Conservation (phyloP, 257 asterid species). For the Galeopsis tetrahit region DNA sequence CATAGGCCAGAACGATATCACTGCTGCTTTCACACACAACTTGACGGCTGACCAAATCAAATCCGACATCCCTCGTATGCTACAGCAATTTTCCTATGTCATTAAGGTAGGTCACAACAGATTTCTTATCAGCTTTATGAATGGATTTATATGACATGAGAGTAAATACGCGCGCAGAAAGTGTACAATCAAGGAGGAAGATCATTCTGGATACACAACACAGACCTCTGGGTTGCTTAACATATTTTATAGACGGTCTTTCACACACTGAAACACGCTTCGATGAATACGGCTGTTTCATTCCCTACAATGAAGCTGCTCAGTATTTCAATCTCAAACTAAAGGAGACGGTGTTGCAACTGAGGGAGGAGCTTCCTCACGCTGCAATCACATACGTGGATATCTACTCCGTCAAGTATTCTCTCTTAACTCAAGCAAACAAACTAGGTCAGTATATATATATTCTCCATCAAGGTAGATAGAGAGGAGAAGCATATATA, state of each 20-base stretch:
- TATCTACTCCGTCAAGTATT: too few species aligned
- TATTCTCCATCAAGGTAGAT: constrained; percentile 37
- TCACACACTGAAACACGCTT: too few species aligned
- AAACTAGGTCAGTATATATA: constrained; percentile 50
- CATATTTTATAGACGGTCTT: constrained; percentile 28
- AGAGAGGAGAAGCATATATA: too few species aligned
- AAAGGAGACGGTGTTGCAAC: too few species aligned
- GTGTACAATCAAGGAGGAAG: too few species aligned
- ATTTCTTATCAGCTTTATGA: constrained; percentile 71
- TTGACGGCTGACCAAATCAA: constrained; percentile 64
- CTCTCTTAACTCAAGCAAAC: too few species aligned
- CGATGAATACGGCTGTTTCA: constrained; percentile 64
- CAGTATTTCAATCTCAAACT: constrained; percentile 53
- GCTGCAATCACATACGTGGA: too few species aligned
- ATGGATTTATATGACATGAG: constrained; percentile 39
- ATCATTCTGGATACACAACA: too few species aligned
- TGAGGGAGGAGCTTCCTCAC: too few species aligned
- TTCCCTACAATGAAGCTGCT: constrained; percentile 71
- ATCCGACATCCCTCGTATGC: constrained; percentile 60
- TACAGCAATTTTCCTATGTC: constrained; percentile 28
- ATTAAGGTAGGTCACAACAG: constrained; percentile 80
- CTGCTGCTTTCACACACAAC: constrained; percentile 70
- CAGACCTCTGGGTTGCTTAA: too few species aligned
- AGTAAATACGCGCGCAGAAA: constrained; percentile 41
- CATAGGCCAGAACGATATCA: constrained; percentile 83